Evolutionary conservation across 495 filamentous ascomycete genomes (phyloP).

Genomic region (Tuber calosporum): DNA sequence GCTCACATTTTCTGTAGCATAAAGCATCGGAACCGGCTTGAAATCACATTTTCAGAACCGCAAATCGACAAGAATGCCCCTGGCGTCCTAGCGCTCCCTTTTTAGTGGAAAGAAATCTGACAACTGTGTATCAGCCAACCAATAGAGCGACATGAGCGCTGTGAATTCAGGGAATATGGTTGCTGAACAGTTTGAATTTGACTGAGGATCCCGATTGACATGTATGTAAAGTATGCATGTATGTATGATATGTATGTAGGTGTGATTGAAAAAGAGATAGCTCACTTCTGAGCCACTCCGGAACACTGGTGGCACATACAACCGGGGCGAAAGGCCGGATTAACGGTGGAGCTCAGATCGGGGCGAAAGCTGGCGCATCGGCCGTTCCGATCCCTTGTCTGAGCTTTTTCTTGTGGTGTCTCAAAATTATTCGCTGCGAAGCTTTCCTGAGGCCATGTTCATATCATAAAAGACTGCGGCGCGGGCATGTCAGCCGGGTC

Average conservation of each 20-base stretch:
- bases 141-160: neutral
- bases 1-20: neutral
- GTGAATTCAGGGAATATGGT: neutral
- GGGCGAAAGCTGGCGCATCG: conserved; percentile 33
- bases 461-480: neutral
- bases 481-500: neutral
- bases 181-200: neutral
- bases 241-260: conserved; percentile 2
- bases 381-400: conserved; percentile 19
- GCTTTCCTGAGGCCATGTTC: neutral
- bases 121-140: neutral
- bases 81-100: neutral
- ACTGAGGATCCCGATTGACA: neutral
- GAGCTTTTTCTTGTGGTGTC: neutral
- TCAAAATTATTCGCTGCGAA: neutral
- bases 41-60: neutral
- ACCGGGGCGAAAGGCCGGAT: conserved; percentile 15
- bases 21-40: neutral
- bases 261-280: conserved; percentile 35
- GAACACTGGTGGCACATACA: conserved; percentile 19
- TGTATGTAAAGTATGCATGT: neutral
- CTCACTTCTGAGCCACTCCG: conserved; percentile 33
- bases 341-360: conserved; percentile 30
- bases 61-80: neutral
- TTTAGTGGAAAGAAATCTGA: neutral